phyloP scores from a whole-genome alignment of 2,329 filamentous ascomycete species.

The Epichloe festucae region DNA sequence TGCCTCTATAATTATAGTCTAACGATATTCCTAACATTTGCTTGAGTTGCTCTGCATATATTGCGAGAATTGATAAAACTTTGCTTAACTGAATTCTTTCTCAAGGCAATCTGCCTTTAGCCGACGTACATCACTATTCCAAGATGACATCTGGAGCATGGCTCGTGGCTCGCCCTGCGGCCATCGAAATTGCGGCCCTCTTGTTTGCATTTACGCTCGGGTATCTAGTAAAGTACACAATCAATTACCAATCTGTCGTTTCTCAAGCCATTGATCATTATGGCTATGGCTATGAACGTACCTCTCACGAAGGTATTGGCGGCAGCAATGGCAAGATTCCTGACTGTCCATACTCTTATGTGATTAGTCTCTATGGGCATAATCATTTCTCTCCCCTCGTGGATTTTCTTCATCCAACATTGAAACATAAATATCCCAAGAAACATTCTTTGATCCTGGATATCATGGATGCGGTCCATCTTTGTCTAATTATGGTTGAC shows the following conservation, averaged over 20 bases:
- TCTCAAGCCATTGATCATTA: not conserved
- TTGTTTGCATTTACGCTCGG: constrained; percentile 1
- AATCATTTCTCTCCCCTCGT: constrained; percentile 7
- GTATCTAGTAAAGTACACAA: not conserved
- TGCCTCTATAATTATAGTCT: not conserved
- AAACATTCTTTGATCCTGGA: constrained; percentile 7
- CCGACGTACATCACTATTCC: not conserved
- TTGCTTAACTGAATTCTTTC: not conserved
- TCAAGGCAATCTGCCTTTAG: not conserved
- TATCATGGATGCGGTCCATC: constrained; percentile 10
- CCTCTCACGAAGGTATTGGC: not conserved
- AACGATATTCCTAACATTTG: too few relatives aligned
- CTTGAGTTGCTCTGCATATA: not conserved
- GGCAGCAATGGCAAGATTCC: not conserved
- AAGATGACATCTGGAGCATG: not conserved
- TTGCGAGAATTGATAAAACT: not conserved
- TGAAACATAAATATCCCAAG: constrained; percentile 2
- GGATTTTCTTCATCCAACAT: constrained; percentile 2
- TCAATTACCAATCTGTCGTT: not conserved
- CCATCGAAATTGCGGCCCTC: not conserved
- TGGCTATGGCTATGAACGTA: not conserved
- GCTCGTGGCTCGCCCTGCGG: not conserved
- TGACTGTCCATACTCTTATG: constrained; percentile 8
- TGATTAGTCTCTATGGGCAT: constrained; percentile 7
- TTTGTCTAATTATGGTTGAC: constrained; percentile 9